Base-by-base conservation (phyloP, 768 basidiomycete genomes). In the Calvatia gigantea region DNA sequence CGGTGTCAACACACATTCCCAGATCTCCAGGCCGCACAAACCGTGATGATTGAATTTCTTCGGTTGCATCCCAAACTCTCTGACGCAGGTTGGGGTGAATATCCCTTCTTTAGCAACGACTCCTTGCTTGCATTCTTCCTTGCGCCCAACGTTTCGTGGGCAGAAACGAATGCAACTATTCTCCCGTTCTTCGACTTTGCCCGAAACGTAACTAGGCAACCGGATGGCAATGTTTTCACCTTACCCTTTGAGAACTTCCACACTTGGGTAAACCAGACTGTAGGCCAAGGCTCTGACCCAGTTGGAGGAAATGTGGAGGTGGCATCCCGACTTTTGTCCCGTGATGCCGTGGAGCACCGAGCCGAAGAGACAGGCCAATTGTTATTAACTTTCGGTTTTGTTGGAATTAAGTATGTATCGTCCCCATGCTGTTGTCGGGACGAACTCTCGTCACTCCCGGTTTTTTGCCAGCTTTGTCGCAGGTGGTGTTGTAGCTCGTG, bases 31-130 rank as follows among this genome's bases (percentile, higher is more conserved):
- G 55, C 60, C 1, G 63, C 71, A 0, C 51, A 65, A n/a, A 64
- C 63, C 0, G 64, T 77, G 23, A 54, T 70, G 4, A 69, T 72
- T 0, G 72, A 71, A 49, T 66, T 74, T 25, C 43, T 78, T 25
- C 72, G 62, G 25, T 57, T 69, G 15, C 70, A 67, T 29, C 69
- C 71, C 0, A 56, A 62, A 4, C 62, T 78, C n/a, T 68, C 76
- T 2, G 74, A 79, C 27, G 65, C 62, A 1, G 76, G 74, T 1
- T 81, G 77, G 78, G 73, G 73, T 17, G 77, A 75, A 2, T 78
- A 73, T 41, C 64, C 57, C 0, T 45, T 21, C 3, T 44, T 71
- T 11, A 58, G 65, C 12, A 50, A 64, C 51, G 2, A 55, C 14
- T 38, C 54, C 31, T 12, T 74, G 33, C 14, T 52, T 7, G 19